Evolutionary conservation across 345 rosid genomes (phyloP).

Genomic region (Pugionium cornutum): DNA sequence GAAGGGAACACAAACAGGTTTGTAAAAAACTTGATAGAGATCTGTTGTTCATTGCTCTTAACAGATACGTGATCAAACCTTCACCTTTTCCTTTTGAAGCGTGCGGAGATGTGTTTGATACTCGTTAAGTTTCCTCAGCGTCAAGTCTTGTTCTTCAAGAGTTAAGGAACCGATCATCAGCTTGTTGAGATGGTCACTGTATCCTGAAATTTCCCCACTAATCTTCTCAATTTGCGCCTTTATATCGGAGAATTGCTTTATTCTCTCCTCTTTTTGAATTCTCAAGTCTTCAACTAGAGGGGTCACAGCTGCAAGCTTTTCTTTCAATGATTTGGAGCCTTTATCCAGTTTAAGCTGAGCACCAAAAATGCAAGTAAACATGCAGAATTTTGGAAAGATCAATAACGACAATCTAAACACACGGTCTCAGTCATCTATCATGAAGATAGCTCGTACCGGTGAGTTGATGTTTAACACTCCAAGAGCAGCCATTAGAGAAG

Average conservation of each 20-base stretch:
- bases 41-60: background rate
- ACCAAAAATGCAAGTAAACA: constrained; percentile 17
- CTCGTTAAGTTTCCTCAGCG: constrained; percentile 77
- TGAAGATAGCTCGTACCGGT: constrained; percentile 46
- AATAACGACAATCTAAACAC: background rate
- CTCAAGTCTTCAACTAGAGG: constrained; percentile 81
- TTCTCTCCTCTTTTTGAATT: constrained; percentile 73
- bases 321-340: constrained; percentile 62
- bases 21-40: background rate
- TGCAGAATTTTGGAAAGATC: background rate
- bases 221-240: constrained; percentile 81
- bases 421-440: background rate
- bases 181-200: constrained; percentile 45
- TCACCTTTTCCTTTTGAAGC: constrained; percentile 90
- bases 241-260: constrained; percentile 72
- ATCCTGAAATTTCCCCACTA: constrained; percentile 78
- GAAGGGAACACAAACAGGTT: constrained; percentile 22
- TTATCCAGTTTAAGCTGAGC: constrained; percentile 60
- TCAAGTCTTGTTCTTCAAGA: constrained; percentile 80
- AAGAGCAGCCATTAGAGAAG: constrained; percentile 84
- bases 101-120: constrained; percentile 72
- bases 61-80: background rate
- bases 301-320: constrained; percentile 70
- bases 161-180: constrained; percentile 45
- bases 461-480: constrained; percentile 74